Evolutionary conservation across 352 stramenopile species (phyloP).

Genomic region (Globisporangium ultimum): DNA sequence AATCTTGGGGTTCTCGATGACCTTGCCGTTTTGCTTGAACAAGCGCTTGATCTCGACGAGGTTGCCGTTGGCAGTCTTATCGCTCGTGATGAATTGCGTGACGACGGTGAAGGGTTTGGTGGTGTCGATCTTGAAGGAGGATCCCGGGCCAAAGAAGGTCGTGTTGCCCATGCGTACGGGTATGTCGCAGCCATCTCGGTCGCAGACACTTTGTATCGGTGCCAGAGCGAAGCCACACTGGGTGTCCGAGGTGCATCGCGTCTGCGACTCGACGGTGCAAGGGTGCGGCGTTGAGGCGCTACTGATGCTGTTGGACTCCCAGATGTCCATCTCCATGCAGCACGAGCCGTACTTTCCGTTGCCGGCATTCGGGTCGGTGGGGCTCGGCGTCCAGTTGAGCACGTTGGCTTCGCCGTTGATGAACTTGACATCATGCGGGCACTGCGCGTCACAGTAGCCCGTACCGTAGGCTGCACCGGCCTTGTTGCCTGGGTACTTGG

Average conservation of each 20-base stretch:
- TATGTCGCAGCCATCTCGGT: constrained; percentile 76
- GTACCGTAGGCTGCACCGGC: constrained; percentile 62
- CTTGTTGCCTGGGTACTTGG: constrained; percentile 39
- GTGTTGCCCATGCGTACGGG: constrained; percentile 65
- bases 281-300: constrained; percentile 55
- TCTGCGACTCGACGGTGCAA: constrained; percentile 32
- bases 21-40: constrained; percentile 58
- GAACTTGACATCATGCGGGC: constrained; percentile 73
- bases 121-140: constrained; percentile 50
- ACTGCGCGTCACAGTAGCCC: constrained; percentile 75
- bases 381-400: constrained; percentile 35
- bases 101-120: constrained; percentile 66
- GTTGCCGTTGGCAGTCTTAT: constrained; percentile 47
- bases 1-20: constrained; percentile 32
- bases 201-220: constrained; percentile 65
- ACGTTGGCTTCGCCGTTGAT: constrained; percentile 74
- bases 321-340: constrained; percentile 70
- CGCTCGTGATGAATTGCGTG: constrained; percentile 66
- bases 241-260: constrained; percentile 29
- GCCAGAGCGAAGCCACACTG: constrained; percentile 40
- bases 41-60: constrained; percentile 71
- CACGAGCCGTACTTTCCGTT: constrained; percentile 57
- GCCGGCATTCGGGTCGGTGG: constrained; percentile 36
- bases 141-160: constrained; percentile 58
- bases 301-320: constrained; percentile 63